Percentiles rank a stretch among this genome's conserved stretches.
phyloP scores from a whole-genome alignment of 2,329 filamentous ascomycete genomes.

The Phialemonium atrogriseum region DNA sequence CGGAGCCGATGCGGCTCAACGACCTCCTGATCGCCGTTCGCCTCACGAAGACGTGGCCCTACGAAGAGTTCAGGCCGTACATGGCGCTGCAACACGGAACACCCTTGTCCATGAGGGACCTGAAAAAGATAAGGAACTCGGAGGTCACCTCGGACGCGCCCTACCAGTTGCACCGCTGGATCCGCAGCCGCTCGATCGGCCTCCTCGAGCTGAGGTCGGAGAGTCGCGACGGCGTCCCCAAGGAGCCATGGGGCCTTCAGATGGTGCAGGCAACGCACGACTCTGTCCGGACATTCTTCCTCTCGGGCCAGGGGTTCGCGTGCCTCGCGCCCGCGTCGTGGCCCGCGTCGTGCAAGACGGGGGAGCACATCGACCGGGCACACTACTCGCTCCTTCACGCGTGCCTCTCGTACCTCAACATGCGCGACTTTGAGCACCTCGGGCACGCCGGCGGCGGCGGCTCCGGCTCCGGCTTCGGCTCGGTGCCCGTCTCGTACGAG shows the following conservation, averaged over 20 bases:
- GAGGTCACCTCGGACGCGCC: slow-evolving; percentile 19
- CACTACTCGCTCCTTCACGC: slow-evolving; percentile 21
- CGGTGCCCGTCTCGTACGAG: slow-evolving; percentile 2
- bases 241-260: slow-evolving; percentile 19
- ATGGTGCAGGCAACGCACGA: slow-evolving; percentile 21
- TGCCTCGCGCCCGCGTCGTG: slow-evolving; percentile 14
- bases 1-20: slow-evolving; percentile 22
- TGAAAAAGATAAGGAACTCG: slow-evolving; percentile 15
- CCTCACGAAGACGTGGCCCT: slow-evolving; percentile 15
- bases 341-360: slow-evolving; percentile 5
- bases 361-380: slow-evolving; percentile 17
- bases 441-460: slow-evolving; percentile 8
- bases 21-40: slow-evolving; percentile 21
- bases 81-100: slow-evolving; percentile 16
- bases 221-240: slow-evolving; percentile 6
- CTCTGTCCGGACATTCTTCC: slow-evolving; percentile 23
- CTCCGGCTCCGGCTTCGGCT: slow-evolving; percentile 1
- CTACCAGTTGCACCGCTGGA: slow-evolving; percentile 20
- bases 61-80: slow-evolving; percentile 8
- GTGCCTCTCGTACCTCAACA: slow-evolving; percentile 23
- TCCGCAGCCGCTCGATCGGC: slow-evolving; percentile 22
- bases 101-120: slow-evolving; percentile 16
- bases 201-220: slow-evolving; percentile 20
- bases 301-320: slow-evolving; percentile 21
- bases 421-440: slow-evolving; percentile 21